Base-by-base conservation (phyloP, 495 filamentous ascomycete genomes). In the Jackrogersella multiformis region DNA sequence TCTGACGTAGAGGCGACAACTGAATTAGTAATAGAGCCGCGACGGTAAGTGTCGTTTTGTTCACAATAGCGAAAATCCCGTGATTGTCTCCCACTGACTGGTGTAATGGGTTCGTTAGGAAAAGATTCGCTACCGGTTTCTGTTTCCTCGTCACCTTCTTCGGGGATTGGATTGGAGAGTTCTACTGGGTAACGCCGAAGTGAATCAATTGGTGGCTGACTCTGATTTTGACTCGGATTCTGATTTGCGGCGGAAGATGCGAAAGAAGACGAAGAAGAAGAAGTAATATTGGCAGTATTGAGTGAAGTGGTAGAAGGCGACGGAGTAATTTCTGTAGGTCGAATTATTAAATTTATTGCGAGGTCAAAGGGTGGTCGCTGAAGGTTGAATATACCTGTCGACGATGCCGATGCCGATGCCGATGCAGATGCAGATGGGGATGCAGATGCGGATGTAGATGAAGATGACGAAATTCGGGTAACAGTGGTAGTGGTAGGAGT, bases 71-170 rank as follows among this genome's bases (percentile, higher is more conserved):
- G 76, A 48, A 84, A 82, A 67, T 84, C 80, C 61, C 76, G 79
- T 54, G 80, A 83, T 60, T 81, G 80, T 63, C 81, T 81, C 58
- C 78, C 77, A 72, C 81, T 84, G 26, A 80, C 74, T 21, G 81
- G 81, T 2, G 81, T 84, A 64, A 77, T 75, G 39, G 81, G 81
- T 46, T 84, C 81, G 70, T 79, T 82, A 34, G 74, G 55, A 32
- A 66, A 68, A 23, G 76, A 76, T 41, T 84, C 81, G 62, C 80
- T 82, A 36, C 79, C 75, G 2, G 81, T 79, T 63, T 75, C 73
- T 2, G 81, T 79, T 63, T 75, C 73, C 69, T 84, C 81, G 69
- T 81, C 79, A 62, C 77, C 74, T 56, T 81, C 81, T 72, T 84
- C 81, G 63, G 79, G 74, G 53, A 82, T 82, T 42, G 80, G 73